Base-by-base conservation (phyloP, 2,329 filamentous ascomycete genomes). In the Alternaria ethzedia region DNA sequence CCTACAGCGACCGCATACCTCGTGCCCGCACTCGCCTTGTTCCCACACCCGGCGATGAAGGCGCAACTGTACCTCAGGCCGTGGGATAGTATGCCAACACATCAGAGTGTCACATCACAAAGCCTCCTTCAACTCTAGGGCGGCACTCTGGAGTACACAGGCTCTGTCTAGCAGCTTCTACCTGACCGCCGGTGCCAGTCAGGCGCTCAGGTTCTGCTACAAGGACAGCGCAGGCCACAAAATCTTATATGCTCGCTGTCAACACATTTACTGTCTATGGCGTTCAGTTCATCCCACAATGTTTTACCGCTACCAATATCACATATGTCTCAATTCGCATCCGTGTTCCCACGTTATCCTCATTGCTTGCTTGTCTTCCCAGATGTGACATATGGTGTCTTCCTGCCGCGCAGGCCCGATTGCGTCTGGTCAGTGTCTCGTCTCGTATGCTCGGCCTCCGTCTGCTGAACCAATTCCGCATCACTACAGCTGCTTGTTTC, bases 121-220 rank as follows among this genome's bases (percentile, higher is more conserved):
- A 6, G 4, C 7, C 5, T 15, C 8, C 6, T 1, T 1, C 12
- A n/a, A 5, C 13, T 26, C 5, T 11, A 11, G 0, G 12, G 15
- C 12, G 6, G 49, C 49, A 1, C 8, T 2, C 7, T 23, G 3
- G 10, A 23, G 7, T 8, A 12, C 0, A 3, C 6, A 10, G 5
- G 12, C 13, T 51, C 12, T 32, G 9, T 36, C 8, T 13, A 36
- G 8, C 1, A 36, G 17, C 15, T n/a, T 23, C 11, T 13, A 9
- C 0, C 15, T n/a, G 12, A 20, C 15, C 9, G 8, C 21, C 20
- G 11, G 13, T 28, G 17, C 17, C 20, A 9, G 21, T 2, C 15
- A 23, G 3, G 10, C 8, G 13, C 12, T 5, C 28, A 23, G 15
- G 1, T 11, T n/a, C 12, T n/a, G 10, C 3, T 36, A 21, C 1